These are phyloP conservation scores for Penicillium goetzii DNA, from an alignment of 495 filamentous ascomycete genomes.

Conservation along the genomic window DNA sequence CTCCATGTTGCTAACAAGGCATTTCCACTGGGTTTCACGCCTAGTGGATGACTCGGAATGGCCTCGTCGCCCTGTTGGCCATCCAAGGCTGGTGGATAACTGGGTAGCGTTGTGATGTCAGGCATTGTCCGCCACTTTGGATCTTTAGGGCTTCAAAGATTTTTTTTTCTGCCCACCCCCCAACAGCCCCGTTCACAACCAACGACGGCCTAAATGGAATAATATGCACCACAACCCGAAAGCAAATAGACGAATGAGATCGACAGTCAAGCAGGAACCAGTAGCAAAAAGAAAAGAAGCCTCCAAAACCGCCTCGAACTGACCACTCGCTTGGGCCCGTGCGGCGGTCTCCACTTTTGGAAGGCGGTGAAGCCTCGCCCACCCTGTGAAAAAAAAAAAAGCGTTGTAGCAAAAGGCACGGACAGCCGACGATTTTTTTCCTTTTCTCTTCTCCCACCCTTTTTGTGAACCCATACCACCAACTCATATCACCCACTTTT, in stretches of 20 bases:
- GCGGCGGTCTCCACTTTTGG: slow-evolving; percentile 10
- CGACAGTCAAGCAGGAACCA: background rate
- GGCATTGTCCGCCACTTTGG: slow-evolving; percentile 32
- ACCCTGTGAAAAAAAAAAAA: slow-evolving; percentile 50
- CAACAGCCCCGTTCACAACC: slow-evolving; percentile 4
- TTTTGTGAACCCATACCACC: slow-evolving; percentile 37
- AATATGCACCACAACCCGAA: slow-evolving; percentile 12
- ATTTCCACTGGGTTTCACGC: slow-evolving; percentile 88
- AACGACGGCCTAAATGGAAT: background rate
- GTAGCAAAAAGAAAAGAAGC: background rate
- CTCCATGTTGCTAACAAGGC: slow-evolving; percentile 67
- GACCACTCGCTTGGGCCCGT: slow-evolving; percentile 23
- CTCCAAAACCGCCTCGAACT: slow-evolving; percentile 5
- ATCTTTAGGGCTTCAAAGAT: slow-evolving; percentile 35
- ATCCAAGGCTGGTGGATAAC: slow-evolving; percentile 27
- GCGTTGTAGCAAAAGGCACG: slow-evolving; percentile 34
- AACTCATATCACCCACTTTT: slow-evolving; percentile 35
- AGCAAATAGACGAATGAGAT: slow-evolving; percentile 2
- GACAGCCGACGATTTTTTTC: slow-evolving; percentile 36
- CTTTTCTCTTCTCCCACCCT: slow-evolving; percentile 41
- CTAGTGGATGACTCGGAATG: slow-evolving; percentile 80
- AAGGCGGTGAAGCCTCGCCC: slow-evolving; percentile 28
- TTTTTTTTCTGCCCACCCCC: slow-evolving; percentile 25
- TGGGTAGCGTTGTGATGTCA: slow-evolving; percentile 37
- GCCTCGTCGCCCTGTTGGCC: slow-evolving; percentile 32